Conservation (phyloP, 768 basidiomycete genomes). For the Leccinum uliginosum region DNA sequence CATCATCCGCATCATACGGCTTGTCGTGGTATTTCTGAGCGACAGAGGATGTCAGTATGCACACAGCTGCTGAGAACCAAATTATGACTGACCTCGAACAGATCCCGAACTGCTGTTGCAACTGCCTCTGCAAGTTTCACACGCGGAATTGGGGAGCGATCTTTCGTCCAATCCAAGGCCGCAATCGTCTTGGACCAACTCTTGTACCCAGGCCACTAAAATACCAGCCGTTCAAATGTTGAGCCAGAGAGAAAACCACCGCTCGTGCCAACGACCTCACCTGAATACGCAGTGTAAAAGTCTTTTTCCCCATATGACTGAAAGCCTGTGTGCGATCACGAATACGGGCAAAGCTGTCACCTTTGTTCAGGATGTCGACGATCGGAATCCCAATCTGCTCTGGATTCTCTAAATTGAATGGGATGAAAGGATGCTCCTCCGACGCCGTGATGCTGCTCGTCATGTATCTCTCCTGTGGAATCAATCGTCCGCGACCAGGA, state of each 20-base stretch:
- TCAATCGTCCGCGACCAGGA: slow-evolving; percentile 15
- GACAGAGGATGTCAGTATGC: slow-evolving; percentile 7
- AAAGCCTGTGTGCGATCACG: slow-evolving; percentile 53
- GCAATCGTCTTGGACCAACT: slow-evolving; percentile 75
- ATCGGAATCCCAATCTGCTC: slow-evolving; percentile 57
- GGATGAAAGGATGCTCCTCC: slow-evolving; percentile 48
- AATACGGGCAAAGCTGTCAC: slow-evolving; percentile 50
- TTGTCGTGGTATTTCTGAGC: slow-evolving; percentile 14
- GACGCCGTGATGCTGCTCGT: slow-evolving; percentile 9
- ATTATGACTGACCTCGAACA: slow-evolving; percentile 46
- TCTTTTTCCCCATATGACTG: slow-evolving; percentile 59
- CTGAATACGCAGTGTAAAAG: slow-evolving; percentile 71
- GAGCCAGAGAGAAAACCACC: not conserved
- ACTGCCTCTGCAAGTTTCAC: slow-evolving; percentile 72
- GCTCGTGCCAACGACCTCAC: slow-evolving; percentile 34
- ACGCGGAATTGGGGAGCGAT: slow-evolving; percentile 68
- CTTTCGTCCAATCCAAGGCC: slow-evolving; percentile 69
- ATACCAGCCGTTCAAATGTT: not conserved
- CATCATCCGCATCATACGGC: slow-evolving; percentile 7
- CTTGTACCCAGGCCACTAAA: slow-evolving; percentile 75
- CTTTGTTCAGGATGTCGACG: slow-evolving; percentile 49
- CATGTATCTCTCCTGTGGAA: slow-evolving; percentile 24
- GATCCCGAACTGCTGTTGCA: slow-evolving; percentile 64
- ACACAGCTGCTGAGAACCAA: not conserved
- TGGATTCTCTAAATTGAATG: slow-evolving; percentile 53